Evolutionary conservation across 2,329 filamentous ascomycete genomes (phyloP), one percentile per base, ranked within the genome.

Genomic region (Fusarium hainanense): DNA sequence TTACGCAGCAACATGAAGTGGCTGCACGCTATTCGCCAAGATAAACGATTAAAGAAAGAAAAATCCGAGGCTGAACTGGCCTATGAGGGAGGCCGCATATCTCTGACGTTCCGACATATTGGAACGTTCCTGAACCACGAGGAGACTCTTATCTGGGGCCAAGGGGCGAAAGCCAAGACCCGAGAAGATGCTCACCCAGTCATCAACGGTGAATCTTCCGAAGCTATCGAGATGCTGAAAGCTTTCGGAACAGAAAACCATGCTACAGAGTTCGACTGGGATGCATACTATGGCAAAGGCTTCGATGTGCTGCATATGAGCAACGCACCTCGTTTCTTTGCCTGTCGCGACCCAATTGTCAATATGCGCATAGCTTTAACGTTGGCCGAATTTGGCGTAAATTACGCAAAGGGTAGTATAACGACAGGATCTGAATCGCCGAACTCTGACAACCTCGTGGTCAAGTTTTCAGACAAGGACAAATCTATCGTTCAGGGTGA

Each of bases 181-280:
- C 84, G 84, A 25, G 83, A 84, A 0, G 80, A 83, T 1, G 93
- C 94, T 0, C 81, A 82, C 1, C 74, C 82, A 0, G 89, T 97
- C 13, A 79, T 93, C 58, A 93, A 93, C 68, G 93, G 91, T 1
- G 87, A 93, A 69, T 85, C 86, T 2, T 79, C 83, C 6, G 88
- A 92, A 74, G 89, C 90, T 0, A 84, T 92, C 49, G 81, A 81
- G 47, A 87, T 99, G 82, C 85, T 98, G 43, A 84, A 83, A 56
- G 93, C 92, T 0, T 98, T 99, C 80, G 92, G 93, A 1, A 85
- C 85, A 18, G 96, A 99, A 82, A 99, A 99, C 75, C 90, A 93
- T 59, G 82, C 86, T 7, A 84, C 83, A 0, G 83, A 88, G 5
- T 94, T 96, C 68, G 85, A 92, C 72, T 97, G 95, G 95, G 83